phyloP scores from a whole-genome alignment of 768 basidiomycete genomes.

The Hericium rajendrae region DNA sequence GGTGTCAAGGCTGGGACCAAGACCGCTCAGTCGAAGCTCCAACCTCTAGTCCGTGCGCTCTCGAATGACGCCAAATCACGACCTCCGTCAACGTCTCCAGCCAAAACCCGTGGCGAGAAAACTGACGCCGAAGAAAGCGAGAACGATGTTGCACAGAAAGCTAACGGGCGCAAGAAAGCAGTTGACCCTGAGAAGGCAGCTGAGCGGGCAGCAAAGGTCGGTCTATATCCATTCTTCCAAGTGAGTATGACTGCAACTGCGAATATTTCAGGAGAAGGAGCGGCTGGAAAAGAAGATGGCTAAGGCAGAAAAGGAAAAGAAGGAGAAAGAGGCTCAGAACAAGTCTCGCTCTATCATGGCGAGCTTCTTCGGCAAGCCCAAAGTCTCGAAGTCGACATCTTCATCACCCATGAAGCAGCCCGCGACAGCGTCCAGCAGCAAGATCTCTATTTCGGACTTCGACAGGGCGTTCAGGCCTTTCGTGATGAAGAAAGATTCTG shows the following conservation, averaged over 20 bases:
- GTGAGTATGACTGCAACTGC: neutral
- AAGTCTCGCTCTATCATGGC: constrained; percentile 71
- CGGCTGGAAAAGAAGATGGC: constrained; percentile 57
- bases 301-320: constrained; percentile 64
- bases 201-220: constrained; percentile 31
- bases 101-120: constrained; percentile 10
- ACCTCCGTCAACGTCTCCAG: neutral
- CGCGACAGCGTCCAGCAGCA: constrained; percentile 25
- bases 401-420: constrained; percentile 19
- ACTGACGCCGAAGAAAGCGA: constrained; percentile 28
- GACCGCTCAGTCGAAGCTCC: constrained; percentile 6
- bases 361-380: constrained; percentile 67
- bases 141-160: constrained; percentile 18
- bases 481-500: constrained; percentile 62
- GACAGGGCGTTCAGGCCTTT: constrained; percentile 73
- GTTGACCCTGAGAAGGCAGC: constrained; percentile 48
- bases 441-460: constrained; percentile 46
- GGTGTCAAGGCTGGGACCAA: constrained; percentile 34
- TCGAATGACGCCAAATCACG: constrained; percentile 6
- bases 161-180: constrained; percentile 37
- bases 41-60: constrained; percentile 1
- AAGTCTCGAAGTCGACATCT: constrained; percentile 19
- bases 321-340: constrained; percentile 56
- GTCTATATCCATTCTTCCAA: neutral
- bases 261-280: constrained; percentile 48